These are phyloP conservation scores for Dillenia turbinata DNA, from an alignment of 164 flowering plant genomes.

Conservation along the genomic window DNA sequence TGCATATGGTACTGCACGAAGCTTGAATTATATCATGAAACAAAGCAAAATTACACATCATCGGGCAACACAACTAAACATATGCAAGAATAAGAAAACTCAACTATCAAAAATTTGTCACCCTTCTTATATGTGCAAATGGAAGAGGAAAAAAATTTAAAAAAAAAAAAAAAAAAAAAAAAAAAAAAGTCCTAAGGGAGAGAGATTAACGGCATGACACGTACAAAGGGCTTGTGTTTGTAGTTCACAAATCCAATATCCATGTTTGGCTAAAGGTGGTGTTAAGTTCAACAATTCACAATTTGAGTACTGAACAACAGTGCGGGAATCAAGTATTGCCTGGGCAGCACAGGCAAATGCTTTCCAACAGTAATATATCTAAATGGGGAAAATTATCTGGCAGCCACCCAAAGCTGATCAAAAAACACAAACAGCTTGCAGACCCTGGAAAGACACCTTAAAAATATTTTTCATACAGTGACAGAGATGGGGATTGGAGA, in stretches of 20 bases:
- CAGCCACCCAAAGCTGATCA: slow-evolving; percentile 26
- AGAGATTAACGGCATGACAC: too few relatives aligned
- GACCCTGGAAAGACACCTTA: slow-evolving; percentile 18
- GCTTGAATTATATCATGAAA: too few relatives aligned
- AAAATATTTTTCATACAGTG: slow-evolving; percentile 21
- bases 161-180: slow-evolving; percentile 9
- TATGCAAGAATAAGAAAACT: background rate
- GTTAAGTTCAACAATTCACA: background rate
- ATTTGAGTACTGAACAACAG: slow-evolving; percentile 9
- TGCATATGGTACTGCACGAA: too few relatives aligned
- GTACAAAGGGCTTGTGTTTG: slow-evolving; percentile 4
- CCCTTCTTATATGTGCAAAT: slow-evolving; percentile 6
- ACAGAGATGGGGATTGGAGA: slow-evolving; percentile 25
- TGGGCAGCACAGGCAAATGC: slow-evolving; percentile 19
- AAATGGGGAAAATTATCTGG: slow-evolving; percentile 22
- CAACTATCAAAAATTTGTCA: slow-evolving; percentile 7
- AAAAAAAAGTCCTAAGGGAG: background rate
- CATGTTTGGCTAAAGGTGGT: background rate
- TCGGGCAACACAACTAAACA: too few relatives aligned
- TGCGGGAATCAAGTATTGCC: slow-evolving; percentile 9
- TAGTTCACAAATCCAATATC: slow-evolving; percentile 12
- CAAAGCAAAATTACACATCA: too few relatives aligned
- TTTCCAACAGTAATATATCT: slow-evolving; percentile 37
- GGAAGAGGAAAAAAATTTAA: slow-evolving; percentile 6
- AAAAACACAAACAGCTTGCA: slow-evolving; percentile 20